Base-by-base conservation (phyloP, 257 asterid genomes). In the Scutellaria baicalensis region DNA sequence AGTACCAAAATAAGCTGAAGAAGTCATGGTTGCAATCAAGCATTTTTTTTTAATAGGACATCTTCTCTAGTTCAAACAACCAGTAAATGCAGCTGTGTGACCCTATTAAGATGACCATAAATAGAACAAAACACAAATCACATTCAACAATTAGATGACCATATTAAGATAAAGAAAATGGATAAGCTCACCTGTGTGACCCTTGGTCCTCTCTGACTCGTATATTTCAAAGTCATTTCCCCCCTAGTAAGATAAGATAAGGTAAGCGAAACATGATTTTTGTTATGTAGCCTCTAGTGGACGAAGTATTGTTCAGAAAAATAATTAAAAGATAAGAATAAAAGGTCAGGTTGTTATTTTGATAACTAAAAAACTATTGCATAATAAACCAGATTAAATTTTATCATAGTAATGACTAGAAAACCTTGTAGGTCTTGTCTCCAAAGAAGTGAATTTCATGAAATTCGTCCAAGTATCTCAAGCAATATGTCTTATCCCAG, bases 401-500 rank as follows among this genome's bases (percentile, higher is more conserved):
- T 38, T 51, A 62, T 63, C 27, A 64, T 11, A 73, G 67, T 20
- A 62, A 44, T 73, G 57, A 64, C 20, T 67, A 69, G 31, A 78
- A 36, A 72, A 89, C 97, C 99, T 91, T 86, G 87, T 89, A 89
- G 16, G 99, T 94, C 83, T 94, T 91, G 92, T 91, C 97, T 35
- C 97, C 97, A 47, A 91, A 94, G 82, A 94, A 94, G 86, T 91
- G 97, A 57, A 94, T 84, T 76, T 91, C 97, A 38, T 79, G 42
- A 83, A 91, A 94, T 18, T 89, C 91, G n/a, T 86, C 89, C 35
- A 94, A 85, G 81, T 87, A 94, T 69, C 77, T 86, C 93, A 94
- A 86, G 83, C 97, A 94, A 71, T 86, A 94, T 13, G 97, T 94
- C 87, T 91, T 94, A 80, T 94, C 99, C 99, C 99, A 91, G 36